Conservation (phyloP, 2,329 filamentous ascomycete genomes). For the Exophiala dermatitidis region DNA sequence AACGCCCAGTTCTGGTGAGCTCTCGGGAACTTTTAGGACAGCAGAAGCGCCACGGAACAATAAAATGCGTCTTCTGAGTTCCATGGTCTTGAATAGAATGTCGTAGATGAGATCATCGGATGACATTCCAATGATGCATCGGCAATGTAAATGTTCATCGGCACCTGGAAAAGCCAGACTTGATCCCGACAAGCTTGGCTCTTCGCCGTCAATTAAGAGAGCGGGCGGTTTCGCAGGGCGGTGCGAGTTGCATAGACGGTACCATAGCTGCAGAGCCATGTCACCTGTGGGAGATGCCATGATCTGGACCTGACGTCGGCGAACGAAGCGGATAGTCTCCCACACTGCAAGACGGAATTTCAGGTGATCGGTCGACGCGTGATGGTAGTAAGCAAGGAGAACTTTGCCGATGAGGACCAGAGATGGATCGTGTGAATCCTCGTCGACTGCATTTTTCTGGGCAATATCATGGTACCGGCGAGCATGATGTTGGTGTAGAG, state of each 20-base stretch:
- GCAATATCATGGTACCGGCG: constrained; percentile 8
- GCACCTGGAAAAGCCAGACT: constrained; percentile 7
- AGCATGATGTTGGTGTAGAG: constrained; percentile 2
- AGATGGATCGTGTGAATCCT: neutral
- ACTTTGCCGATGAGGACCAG: constrained; percentile 2
- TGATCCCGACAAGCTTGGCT: neutral
- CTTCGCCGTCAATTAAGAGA: constrained; percentile 19
- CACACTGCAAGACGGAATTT: constrained; percentile 6
- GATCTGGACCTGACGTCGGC: neutral
- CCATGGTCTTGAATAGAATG: constrained; percentile 25
- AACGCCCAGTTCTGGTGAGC: neutral
- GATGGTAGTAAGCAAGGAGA: constrained; percentile 13
- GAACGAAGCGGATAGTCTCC: constrained; percentile 4
- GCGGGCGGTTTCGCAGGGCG: constrained; percentile 21
- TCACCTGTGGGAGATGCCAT: neutral
- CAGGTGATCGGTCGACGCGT: constrained; percentile 13
- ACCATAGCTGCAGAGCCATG: constrained; percentile 25
- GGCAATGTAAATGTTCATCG: constrained; percentile 19
- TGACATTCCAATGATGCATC: constrained; percentile 20
- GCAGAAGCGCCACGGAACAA: constrained; percentile 20
- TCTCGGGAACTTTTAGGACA: constrained; percentile 2
- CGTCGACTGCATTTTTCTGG: neutral
- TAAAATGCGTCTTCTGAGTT: constrained; percentile 19
- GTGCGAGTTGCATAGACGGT: constrained; percentile 24
- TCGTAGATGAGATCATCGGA: constrained; percentile 26